Base-by-base conservation (phyloP, 176 grass and related monocot genomes). In the Rhipidocladum racemiflorum region DNA sequence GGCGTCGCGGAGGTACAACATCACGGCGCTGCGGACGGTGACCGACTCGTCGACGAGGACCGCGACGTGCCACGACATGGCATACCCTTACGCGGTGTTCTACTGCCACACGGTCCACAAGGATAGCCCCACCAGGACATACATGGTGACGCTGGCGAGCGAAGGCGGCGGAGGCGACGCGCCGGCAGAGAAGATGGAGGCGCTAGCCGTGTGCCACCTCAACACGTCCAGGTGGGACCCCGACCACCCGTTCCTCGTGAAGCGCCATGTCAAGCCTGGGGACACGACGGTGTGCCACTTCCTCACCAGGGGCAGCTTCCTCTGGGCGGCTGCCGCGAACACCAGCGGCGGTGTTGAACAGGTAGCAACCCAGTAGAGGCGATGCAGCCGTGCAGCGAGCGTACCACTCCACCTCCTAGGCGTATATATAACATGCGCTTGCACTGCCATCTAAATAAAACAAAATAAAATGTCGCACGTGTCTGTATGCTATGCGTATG, bases 261-360 rank as follows among this genome's bases (percentile, higher is more conserved):
- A 68, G 23, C 85, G 68, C 1, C 25, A 29, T 9, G 39, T 82
- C 39, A 87, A 70, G n/a, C 85, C 71, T 0, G 85, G 85, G 5
- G 72, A 64, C 9, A 70, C 70, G 39, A 12, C 78, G 4, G 78
- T 82, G 27, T 87, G 78, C 71, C 85, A 87, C 78, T 87, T 76
- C 85, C 70, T 87, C 51, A 73, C 70, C 9, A 70, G 82, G 72
- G 39, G 68, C 63, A 61, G 65, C 71, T 3, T 82, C 10, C 63
- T 82, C 27, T 87, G 85, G 85, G 59, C 50, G 10, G 49, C 13
- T 0, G 0, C 8, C n/a, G 20, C 36, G 0, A 45, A 1, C 60
- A 7, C 48, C 48, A 18, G 40, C 9, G 27, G 4, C 4, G 43
- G 2, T 13, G 43, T 13, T 14, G 12, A 45, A 14, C 43, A 45